Conservation (phyloP, 305 asterid species). For the Fraxinus dipetala region DNA sequence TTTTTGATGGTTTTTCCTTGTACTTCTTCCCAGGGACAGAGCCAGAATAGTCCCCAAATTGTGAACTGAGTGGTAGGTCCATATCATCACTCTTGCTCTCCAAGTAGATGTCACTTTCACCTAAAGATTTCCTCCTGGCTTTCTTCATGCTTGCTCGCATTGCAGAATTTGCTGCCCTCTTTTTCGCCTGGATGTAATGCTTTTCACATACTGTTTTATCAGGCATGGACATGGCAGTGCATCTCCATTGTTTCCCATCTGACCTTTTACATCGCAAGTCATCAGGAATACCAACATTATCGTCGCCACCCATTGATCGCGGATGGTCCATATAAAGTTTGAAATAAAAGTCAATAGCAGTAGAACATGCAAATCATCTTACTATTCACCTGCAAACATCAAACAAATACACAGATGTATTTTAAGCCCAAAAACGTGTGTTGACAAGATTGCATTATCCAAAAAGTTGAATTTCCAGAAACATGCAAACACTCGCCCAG, state of each 20-base stretch:
- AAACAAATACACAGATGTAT: not conserved
- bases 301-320: slow-evolving; percentile 71
- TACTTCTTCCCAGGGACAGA: slow-evolving; percentile 61
- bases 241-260: slow-evolving; percentile 99
- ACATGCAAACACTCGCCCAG: not conserved
- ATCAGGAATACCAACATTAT: slow-evolving; percentile 77
- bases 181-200: slow-evolving; percentile 98
- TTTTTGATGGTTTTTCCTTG: slow-evolving; percentile 54
- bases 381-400: slow-evolving; percentile 33
- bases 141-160: slow-evolving; percentile 89
- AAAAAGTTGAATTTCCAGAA: not conserved
- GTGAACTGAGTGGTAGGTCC: slow-evolving; percentile 75
- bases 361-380: slow-evolving; percentile 23
- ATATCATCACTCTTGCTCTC: slow-evolving; percentile 96
- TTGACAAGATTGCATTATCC: not conserved
- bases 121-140: slow-evolving; percentile 61
- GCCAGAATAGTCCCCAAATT: slow-evolving; percentile 64
- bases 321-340: slow-evolving; percentile 55
- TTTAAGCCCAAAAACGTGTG: not conserved
- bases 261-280: slow-evolving; percentile 99
- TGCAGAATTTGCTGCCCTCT: slow-evolving; percentile 98
- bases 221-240: slow-evolving; percentile 99
- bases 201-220: slow-evolving; percentile 98
- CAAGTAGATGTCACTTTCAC: slow-evolving; percentile 66
- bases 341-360: slow-evolving; percentile 17